Evolutionary conservation across 2,329 filamentous ascomycete genomes (phyloP), one percentile per base, ranked within the genome.

Genomic region (Raffaelea ambrosiae): DNA sequence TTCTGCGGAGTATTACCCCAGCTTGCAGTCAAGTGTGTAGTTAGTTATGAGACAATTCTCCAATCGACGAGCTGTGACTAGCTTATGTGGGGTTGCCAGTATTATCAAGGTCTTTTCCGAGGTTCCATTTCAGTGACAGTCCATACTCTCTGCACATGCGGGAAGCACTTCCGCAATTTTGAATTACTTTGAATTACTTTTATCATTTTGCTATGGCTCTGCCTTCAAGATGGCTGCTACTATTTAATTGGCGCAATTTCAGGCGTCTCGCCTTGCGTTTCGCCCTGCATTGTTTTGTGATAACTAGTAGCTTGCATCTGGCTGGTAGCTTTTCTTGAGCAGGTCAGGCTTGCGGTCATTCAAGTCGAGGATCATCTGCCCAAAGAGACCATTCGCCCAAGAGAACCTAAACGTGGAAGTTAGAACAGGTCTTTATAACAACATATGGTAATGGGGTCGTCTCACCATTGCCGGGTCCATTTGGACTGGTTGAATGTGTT

Each of bases 321-420:
- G 58, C 51, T 70, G 67, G 48, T 66, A 71, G 39, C 62, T 67
- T 48, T 59, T 53, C 43, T 59, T 55, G 20, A 71, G 51, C 3
- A 70, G 53, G 5, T 81, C 67, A 5, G 85, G 86, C 60, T 84
- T 86, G 61, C 86, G 71, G 51, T 74, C 70, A n/a, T 81, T 79
- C 48, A 93, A 61, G 65, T 90, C 84, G 47, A 93, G 65, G 23
- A 94, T 78, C 51, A 86, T 85, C 67, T 91, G 83, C n/a, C 86
- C 85, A 62, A 90, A 91, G 19, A 94, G 77, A 0, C 84, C 87
- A 60, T 93, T 93, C n/a, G 86, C 87, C 88, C 88, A 93, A 2
- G 86, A 84, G 60, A 94, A 93, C 85, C 85, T 88, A 51, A 70
- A 9, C 16, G 31, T 72, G n/a, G 18, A 8, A 3, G 13, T 38